Conservation (phyloP, 2,329 filamentous ascomycete species). For the Colletotrichum sp. region DNA sequence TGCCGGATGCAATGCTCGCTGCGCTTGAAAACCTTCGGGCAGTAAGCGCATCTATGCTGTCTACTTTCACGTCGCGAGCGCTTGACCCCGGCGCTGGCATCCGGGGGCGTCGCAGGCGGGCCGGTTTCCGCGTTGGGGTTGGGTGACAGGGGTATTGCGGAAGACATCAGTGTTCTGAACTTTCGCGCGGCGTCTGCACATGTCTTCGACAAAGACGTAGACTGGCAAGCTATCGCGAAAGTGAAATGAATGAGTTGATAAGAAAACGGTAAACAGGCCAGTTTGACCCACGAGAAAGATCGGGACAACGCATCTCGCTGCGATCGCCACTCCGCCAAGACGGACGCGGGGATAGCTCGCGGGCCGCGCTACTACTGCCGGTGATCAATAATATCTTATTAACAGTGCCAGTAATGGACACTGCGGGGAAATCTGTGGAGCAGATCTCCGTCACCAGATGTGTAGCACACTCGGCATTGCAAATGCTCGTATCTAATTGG, state of each 20-base stretch:
- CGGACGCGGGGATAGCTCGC: background rate
- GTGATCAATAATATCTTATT: constrained; percentile 8
- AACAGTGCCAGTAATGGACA: background rate
- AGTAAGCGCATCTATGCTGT: background rate
- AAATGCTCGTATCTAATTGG: background rate
- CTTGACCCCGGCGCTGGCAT: background rate
- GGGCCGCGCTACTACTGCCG: background rate
- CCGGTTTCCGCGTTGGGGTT: background rate
- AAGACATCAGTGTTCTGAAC: background rate
- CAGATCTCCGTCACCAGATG: background rate
- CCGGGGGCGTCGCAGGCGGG: background rate
- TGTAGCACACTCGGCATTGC: background rate
- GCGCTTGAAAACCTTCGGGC: background rate
- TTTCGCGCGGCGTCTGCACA: background rate
- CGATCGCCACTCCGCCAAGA: background rate
- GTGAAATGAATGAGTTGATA: background rate
- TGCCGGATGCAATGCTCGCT: background rate
- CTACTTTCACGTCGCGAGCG: background rate
- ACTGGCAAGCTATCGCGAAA: background rate
- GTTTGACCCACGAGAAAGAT: background rate
- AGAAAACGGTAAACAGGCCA: background rate
- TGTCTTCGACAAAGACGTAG: background rate
- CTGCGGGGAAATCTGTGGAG: background rate
- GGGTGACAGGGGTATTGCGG: background rate
- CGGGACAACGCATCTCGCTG: background rate